These are phyloP conservation scores for Psilocybe cyanescens DNA, from an alignment of 768 basidiomycete genomes.

Conservation along the genomic window DNA sequence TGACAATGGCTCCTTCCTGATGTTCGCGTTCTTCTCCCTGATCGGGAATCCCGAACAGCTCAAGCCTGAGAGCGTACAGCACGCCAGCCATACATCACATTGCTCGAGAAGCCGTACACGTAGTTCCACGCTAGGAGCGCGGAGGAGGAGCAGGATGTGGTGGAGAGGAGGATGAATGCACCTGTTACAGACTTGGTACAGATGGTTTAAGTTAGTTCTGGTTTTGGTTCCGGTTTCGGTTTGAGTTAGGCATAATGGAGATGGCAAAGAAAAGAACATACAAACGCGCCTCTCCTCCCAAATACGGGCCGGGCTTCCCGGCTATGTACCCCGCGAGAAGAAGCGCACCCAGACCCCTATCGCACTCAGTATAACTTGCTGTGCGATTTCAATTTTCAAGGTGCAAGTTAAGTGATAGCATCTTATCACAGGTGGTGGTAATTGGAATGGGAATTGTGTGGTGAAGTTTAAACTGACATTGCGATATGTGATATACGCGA, in stretches of 20 bases:
- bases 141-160: slow-evolving; percentile 72
- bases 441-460: not conserved
- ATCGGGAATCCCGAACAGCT: slow-evolving; percentile 75
- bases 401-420: too few species aligned
- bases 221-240: too few species aligned
- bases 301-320: slow-evolving; percentile 32
- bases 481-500: slow-evolving; percentile 75
- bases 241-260: too few species aligned
- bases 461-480: slow-evolving; percentile 45
- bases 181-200: slow-evolving; percentile 62
- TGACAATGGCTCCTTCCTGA: slow-evolving; percentile 61
- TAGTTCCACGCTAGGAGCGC: slow-evolving; percentile 82
- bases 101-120: slow-evolving; percentile 58
- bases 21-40: slow-evolving; percentile 70
- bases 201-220: too few species aligned
- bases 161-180: slow-evolving; percentile 73
- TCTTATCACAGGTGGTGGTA: too few species aligned
- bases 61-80: slow-evolving; percentile 69
- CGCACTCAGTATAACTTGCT: slow-evolving; percentile 74
- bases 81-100: slow-evolving; percentile 82
- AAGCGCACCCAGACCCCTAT: slow-evolving; percentile 76
- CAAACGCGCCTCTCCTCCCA: too few species aligned
- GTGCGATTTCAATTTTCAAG: not conserved
- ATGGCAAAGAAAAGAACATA: too few species aligned
- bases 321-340: slow-evolving; percentile 74